Base-by-base conservation (phyloP, 306 rosid genomes). In the Malus fusca region DNA sequence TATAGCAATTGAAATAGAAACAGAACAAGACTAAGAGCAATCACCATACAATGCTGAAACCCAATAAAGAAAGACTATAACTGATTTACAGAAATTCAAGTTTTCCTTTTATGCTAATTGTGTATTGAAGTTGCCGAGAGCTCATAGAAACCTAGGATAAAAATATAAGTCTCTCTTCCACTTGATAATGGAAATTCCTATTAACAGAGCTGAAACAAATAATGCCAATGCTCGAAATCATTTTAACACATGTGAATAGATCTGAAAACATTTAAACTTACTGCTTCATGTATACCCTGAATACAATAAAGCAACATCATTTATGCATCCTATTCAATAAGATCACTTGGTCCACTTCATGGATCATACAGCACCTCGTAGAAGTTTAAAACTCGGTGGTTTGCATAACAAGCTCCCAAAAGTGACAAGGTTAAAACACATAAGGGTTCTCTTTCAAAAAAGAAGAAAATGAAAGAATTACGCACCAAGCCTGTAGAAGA, bases 401-500 rank as follows among this genome's bases (percentile, higher is more conserved):
- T 11, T 22, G 17, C 55, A 22, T 4, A 40, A 68, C 4, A 19
- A 71, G 75, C 64, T 68, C 22, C 74, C 68, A 61, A 35, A 48
- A 66, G 8, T 73, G 42, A 66, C 12, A 26, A 3, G 23, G 17
- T 30, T 10, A 43, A 46, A 43, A 40, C 6, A 30, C 22, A 25
- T 8, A 37, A n/a, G 42, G 13, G 13, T 4, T 78, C 28, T 35
- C 15, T 46, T 69, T 30, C 9, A 11, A 13, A 44, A 44, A 33
- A 71, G 42, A 67, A 62, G 42, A 51, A 66, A 75, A 53, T 37
- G 18, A 23, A 78, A 66, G 17, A 56, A 65, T 69, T 66, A 81
- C 90, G 26, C 69, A 95, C 97, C 97, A 92, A 79, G 75, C 95
- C 90, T n/a, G 85, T n/a, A 55, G 96, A 80, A 51, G 96, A 83